Base-by-base conservation (phyloP, 2,329 filamentous ascomycete species). In the Cladosporium velox region DNA sequence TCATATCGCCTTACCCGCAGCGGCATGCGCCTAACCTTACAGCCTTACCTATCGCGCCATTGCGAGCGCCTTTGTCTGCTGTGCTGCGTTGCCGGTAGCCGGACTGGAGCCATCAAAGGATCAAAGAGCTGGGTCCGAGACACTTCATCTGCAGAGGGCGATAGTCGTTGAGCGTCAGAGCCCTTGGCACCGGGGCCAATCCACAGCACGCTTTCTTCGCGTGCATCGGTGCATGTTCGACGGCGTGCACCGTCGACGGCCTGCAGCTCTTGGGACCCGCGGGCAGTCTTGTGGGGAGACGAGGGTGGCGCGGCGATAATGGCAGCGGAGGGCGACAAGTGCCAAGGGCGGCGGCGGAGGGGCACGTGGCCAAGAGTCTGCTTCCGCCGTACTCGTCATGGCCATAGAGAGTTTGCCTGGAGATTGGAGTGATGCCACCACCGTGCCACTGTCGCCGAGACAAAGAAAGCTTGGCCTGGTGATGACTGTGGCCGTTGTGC, bases 361-460 rank as follows among this genome's bases (percentile, higher is more conserved):
- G 26, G 62, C 63, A 65, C 63, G 63, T 65, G 63, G 63, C 63
- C 63, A 65, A 65, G 63, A 58, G 38, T 35, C 15, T 34, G 55
- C 30, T 51, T 47, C 47, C 57, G 55, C 63, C 41, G 55, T 38
- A 59, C 14, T 59, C 44, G 55, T 59, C 54, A 59, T 65, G 54
- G 30, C 30, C 8, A 32, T 5, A 32, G 30, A 2, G 30, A 32
- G 30, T 30, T 41, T 41, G 55, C 55, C 32, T 12, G 14, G 28
- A 51, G 38, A 44, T 21, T 38, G 47, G 21, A 30, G 60, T 11
- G 44, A 55, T 55, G 52, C 52, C 52, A 55, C 24, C 24, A 24
- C 24, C 24, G 24, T 24, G 24, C 24, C 52, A 21, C 34, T 32
- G 24, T 11, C 51, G 51, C 61, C 61, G 26, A 64, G 61, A 55